These are phyloP conservation scores for Venturia asperata DNA, from an alignment of 2,329 filamentous ascomycete species.

Conservation along the genomic window DNA sequence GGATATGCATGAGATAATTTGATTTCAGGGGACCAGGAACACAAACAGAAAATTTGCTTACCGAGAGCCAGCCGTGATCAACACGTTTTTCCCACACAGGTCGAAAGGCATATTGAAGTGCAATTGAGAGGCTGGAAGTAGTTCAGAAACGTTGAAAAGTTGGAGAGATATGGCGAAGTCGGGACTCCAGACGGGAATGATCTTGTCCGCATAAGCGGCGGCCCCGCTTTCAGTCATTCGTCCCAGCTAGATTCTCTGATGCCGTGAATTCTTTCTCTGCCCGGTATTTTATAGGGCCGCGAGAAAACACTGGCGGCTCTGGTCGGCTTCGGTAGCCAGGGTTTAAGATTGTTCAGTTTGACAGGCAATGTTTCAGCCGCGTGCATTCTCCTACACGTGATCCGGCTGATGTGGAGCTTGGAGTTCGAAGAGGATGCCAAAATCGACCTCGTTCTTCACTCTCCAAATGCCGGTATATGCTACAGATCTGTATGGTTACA, in stretches of 20 bases:
- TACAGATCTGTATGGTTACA: neutral
- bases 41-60: constrained; percentile 27
- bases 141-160: neutral
- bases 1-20: neutral
- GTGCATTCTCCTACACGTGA: neutral
- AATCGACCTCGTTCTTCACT: neutral
- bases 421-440: no score
- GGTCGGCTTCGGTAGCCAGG: neutral
- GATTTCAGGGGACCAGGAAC: neutral
- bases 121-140: neutral
- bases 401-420: no score
- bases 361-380: neutral
- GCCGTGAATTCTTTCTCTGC: neutral
- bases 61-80: constrained; percentile 59
- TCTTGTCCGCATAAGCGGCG: neutral
- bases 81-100: constrained; percentile 54
- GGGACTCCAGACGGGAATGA: neutral
- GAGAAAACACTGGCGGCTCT: neutral
- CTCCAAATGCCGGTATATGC: neutral
- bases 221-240: neutral
- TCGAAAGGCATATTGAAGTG: constrained; percentile 51
- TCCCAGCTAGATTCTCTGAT: neutral
- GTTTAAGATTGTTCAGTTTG: neutral
- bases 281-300: no score
- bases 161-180: neutral